Evolutionary conservation across 2,329 filamentous ascomycete genomes (phyloP).

Genomic region (Fusarium dimerum): DNA sequence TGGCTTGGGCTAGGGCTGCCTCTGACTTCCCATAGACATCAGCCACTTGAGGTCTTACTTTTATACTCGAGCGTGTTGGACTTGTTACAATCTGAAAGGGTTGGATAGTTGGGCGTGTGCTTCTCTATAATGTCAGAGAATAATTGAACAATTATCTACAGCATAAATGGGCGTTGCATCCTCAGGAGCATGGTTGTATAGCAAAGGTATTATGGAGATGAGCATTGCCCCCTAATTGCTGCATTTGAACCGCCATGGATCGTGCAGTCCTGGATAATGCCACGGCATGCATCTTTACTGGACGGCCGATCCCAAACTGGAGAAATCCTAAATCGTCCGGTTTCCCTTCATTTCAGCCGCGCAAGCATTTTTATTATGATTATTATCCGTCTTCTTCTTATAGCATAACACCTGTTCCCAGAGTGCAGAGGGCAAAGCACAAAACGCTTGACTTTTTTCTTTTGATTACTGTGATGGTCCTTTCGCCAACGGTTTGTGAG

Average conservation of each 20-base stretch:
- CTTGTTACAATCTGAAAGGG: too few species aligned
- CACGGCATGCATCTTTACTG: constrained; percentile 3
- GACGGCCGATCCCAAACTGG: background rate
- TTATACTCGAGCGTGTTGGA: background rate
- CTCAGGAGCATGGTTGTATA: background rate
- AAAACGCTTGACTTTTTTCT: too few species aligned
- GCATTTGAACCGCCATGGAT: constrained; percentile 13
- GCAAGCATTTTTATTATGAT: background rate
- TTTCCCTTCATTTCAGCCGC: background rate
- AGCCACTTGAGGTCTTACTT: background rate
- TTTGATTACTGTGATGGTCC: too few species aligned
- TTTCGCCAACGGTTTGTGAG: too few species aligned
- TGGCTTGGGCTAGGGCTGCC: background rate
- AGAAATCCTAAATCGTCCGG: background rate
- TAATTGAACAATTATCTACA: too few species aligned
- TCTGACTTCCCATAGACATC: background rate
- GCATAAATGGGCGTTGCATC: too few species aligned
- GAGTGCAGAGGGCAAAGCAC: too few species aligned
- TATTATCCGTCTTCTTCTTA: background rate
- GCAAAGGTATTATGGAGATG: constrained; percentile 10
- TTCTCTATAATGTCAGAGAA: too few species aligned
- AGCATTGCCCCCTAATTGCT: constrained; percentile 9
- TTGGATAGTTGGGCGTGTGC: too few species aligned
- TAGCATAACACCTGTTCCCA: background rate
- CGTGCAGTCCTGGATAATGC: constrained; percentile 10